Evolutionary conservation across 2,329 filamentous ascomycete species (phyloP), one percentile per base, ranked within the genome.

Genomic region (Cytospora piceae): DNA sequence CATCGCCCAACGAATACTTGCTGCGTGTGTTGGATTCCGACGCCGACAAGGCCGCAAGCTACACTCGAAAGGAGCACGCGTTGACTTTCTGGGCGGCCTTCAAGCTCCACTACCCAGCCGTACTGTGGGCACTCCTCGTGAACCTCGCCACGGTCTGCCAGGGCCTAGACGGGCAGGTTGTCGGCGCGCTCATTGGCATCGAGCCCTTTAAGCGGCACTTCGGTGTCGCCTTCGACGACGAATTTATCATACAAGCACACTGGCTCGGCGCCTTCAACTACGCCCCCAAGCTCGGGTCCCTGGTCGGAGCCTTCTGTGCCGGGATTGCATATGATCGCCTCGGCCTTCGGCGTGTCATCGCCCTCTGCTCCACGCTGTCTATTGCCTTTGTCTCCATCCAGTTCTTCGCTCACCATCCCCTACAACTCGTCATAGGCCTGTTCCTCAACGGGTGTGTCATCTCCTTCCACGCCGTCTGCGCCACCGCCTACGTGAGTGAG

Each of bases 391-490:
- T 82, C 66, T 82, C 82, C 71, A 75, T 82, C 51, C 77, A 82
- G 63, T 81, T 81, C 73, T 82, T 81, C 70, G 77, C 78, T 34
- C 71, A 74, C 17, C 77, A 75, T 0, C 73, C 79, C 3, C 72
- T 74, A 2, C 75, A 79, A 6, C 73, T 83, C 3, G 75, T 82
- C 20, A 77, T 79, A 22, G 78, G 79, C 24, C 78, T 83, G 73
- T 73, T 84, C 3, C 74, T 84, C 8, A 77, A 78, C 52, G 82
- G 82, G 34, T 74, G 81, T 39, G 77, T 82, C 17, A 74, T 80
- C 20, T 80, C 79, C 1, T 79, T 79, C 27, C 82, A 81, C 66
- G 77, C 77, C 2, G 76, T 79, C 39, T 73, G 71, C 29, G 74
- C 74, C 5, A 72, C 73, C 1, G 73, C 74, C 9, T 76, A 75